Percentiles rank a stretch among this genome's conserved stretches.
These are phyloP conservation scores for Botrytis squamosa DNA, from an alignment of 2,329 filamentous ascomycete genomes.

Conservation along the genomic window DNA sequence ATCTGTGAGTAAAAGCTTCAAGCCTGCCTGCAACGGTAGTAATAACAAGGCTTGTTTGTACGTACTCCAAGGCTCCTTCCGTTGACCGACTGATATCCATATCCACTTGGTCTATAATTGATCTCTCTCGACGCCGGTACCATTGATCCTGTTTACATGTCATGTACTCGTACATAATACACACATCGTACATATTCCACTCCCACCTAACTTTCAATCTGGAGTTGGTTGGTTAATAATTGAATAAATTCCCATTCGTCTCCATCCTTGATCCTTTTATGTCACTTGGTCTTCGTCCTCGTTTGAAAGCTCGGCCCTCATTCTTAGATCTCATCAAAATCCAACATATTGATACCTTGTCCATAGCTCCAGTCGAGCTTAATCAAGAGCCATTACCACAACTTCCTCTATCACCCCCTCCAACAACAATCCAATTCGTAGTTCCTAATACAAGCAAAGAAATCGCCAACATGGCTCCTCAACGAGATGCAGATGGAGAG, in stretches of 20 bases:
- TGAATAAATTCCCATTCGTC: neutral
- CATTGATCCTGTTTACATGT: neutral
- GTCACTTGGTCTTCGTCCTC: slow-evolving; percentile 46
- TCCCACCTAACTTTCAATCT: neutral
- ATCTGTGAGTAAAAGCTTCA: neutral
- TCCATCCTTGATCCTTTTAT: slow-evolving; percentile 29
- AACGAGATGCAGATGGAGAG: slow-evolving; percentile 48
- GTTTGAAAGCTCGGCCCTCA: slow-evolving; percentile 58
- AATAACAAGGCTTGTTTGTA: neutral
- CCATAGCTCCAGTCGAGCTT: slow-evolving; percentile 33
- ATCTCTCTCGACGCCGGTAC: neutral
- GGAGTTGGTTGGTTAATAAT: neutral
- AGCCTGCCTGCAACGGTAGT: neutral
- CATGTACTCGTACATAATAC: neutral
- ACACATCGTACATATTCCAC: neutral
- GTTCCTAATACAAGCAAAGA: slow-evolving; percentile 27
- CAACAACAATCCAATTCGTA: slow-evolving; percentile 32
- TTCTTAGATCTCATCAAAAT: slow-evolving; percentile 59
- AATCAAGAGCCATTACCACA: slow-evolving; percentile 43
- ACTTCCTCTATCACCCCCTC: slow-evolving; percentile 43
- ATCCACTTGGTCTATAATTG: neutral
- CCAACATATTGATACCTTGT: slow-evolving; percentile 47
- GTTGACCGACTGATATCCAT: slow-evolving; percentile 1
- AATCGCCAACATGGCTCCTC: slow-evolving; percentile 41
- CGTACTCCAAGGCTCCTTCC: neutral